phyloP scores from a whole-genome alignment of 768 basidiomycete genomes.

The Sporobolomyces phaffii region DNA sequence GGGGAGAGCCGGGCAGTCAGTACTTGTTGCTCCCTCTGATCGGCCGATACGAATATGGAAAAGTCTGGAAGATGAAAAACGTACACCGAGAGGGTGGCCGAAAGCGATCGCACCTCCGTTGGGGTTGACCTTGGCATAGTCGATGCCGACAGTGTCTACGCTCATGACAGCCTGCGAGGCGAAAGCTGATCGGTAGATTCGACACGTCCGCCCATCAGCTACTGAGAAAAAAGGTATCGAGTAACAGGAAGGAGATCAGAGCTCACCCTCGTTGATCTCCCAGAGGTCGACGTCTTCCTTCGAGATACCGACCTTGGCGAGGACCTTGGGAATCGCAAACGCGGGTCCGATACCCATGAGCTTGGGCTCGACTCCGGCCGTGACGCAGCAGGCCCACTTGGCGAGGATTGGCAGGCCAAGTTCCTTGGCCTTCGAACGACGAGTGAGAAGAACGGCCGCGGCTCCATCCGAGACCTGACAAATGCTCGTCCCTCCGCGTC shows the following conservation, averaged over 20 bases:
- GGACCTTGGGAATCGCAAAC: conserved; percentile 69
- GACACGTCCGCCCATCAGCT: no score
- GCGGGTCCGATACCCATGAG: conserved; percentile 60
- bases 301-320: conserved; percentile 61
- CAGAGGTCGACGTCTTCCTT: conserved; percentile 76
- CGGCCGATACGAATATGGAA: no score
- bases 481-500: no score
- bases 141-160: conserved; percentile 56
- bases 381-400: conserved; percentile 67
- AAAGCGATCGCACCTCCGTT: conserved; percentile 75
- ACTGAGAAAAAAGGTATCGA: no score
- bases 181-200: conserved; percentile 51
- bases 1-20: no score
- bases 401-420: conserved; percentile 80
- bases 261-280: conserved; percentile 43
- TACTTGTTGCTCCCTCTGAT: no score
- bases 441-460: conserved; percentile 75
- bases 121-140: conserved; percentile 70
- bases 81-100: conserved; percentile 73
- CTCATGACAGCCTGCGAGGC: conserved; percentile 65
- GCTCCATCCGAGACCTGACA: conserved; percentile 76
- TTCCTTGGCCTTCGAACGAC: conserved; percentile 70
- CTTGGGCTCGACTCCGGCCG: conserved; percentile 59
- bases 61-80: background rate
- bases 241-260: background rate